Evolutionary conservation across 1,284 basidiomycete genomes (phyloP), one percentile per base, ranked within the genome.

Genomic region (Rhodotorula glutinis): DNA sequence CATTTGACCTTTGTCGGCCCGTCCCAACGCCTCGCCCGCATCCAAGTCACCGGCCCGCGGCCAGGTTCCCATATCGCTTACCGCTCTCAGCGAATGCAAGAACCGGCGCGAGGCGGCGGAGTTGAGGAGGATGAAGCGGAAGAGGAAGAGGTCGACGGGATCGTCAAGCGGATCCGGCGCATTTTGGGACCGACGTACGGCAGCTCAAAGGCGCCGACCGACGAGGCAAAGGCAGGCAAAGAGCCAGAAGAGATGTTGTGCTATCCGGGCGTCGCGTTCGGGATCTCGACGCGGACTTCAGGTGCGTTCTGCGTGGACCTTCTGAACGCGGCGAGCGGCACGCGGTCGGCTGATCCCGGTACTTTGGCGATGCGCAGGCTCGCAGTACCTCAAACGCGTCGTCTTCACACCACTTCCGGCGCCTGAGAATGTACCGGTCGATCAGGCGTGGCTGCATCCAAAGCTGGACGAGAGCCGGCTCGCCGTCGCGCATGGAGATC

Each of bases 241-340:
- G 49, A 16, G 16, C 44, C 9, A 47, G 66, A 73, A 27, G 57
- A 66, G 49, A 55, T 73, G 41, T 57, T 74, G 9, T 57, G 57
- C 46, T 75, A 75, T 30, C 74, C 74, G 1, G 74, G 74, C 11
- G 72, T 75, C 10, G 63, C 70, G 2, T 69, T 75, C 25, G 69
- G 65, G 3, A 60, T 75, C 51, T 56, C 60, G 41, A 25, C 25
- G 3, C 23, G 23, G 23, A 38, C 30, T 4, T 9, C 14, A 30
- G 19, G 19, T 47, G 3, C 56, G 3, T 47, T 8, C 57, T 49
- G 27, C 29, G 41, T 23, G 49, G 56, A 3, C n/a, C n/a, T n/a
- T 38, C 14, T 13, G 11, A 5, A 9, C n/a, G 33, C 5, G 33
- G 33, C 33, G 7, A 11, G 16, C 38, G n/a, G 8, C 3, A 29